Evolutionary conservation across 2,329 filamentous ascomycete species (phyloP).

Genomic region (Trichoderma cornu-damae): DNA sequence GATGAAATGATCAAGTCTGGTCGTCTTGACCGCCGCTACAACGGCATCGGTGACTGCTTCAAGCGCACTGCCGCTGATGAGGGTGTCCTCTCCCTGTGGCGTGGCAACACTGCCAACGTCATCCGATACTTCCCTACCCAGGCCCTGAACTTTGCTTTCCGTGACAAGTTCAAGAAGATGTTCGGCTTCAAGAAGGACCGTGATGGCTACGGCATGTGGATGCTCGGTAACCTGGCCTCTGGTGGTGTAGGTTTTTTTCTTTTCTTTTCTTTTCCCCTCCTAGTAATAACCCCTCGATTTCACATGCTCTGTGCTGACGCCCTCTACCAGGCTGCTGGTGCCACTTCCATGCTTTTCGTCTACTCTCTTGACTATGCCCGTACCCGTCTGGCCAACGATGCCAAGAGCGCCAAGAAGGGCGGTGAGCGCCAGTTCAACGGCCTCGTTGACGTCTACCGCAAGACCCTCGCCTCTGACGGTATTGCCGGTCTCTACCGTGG

Average conservation of each 20-base stretch:
- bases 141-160: constrained; percentile 99
- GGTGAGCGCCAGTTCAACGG: constrained; percentile 99
- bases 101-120: constrained; percentile 99
- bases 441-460: constrained; percentile 98
- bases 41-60: constrained; percentile 94
- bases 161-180: constrained; percentile 99
- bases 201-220: constrained; percentile 98
- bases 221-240: constrained; percentile 98
- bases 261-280: too few species aligned
- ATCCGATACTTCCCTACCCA: constrained; percentile 99
- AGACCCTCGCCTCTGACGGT: constrained; percentile 98
- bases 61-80: constrained; percentile 81
- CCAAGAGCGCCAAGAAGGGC: constrained; percentile 95
- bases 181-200: constrained; percentile 99
- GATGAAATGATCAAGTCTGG: constrained; percentile 99
- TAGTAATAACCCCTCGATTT: neutral
- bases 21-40: constrained; percentile 97
- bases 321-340: constrained; percentile 73
- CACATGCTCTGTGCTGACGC: neutral
- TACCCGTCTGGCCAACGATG: constrained; percentile 99
- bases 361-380: constrained; percentile 99
- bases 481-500: constrained; percentile 99
- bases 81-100: constrained; percentile 94
- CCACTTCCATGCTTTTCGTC: constrained; percentile 99
- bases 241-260: constrained; percentile 83